phyloP scores from a whole-genome alignment of 176 grass and related monocot genomes.

The Triticum timopheevii region DNA sequence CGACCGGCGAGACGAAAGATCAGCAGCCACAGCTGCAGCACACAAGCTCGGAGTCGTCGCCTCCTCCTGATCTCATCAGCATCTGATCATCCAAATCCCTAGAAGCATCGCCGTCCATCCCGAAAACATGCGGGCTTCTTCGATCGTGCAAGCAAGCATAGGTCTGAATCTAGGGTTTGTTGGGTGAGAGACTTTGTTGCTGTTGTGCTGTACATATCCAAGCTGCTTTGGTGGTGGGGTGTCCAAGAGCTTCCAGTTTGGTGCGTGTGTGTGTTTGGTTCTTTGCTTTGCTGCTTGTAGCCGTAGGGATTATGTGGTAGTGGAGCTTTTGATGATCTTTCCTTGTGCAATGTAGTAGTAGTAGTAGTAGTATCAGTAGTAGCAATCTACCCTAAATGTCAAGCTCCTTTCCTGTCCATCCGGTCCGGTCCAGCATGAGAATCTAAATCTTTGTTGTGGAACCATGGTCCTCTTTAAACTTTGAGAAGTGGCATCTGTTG shows the following conservation, averaged over 20 bases:
- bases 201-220: conserved; percentile 49
- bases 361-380: neutral
- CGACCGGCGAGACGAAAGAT: conserved; percentile 25
- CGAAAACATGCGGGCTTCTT: neutral
- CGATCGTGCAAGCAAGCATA: neutral
- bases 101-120: neutral
- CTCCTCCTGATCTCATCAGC: conserved; percentile 74
- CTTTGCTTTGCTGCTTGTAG: conserved; percentile 47
- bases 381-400: neutral
- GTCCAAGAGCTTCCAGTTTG: conserved; percentile 26
- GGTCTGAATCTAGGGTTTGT: conserved; percentile 34
- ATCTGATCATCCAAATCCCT: conserved; percentile 46
- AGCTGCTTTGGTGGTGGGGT: conserved; percentile 20
- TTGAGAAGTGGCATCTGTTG: conserved; percentile 14
- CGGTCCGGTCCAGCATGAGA: conserved; percentile 1
- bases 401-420: conserved; percentile 25
- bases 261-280: neutral
- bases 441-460: conserved; percentile 36
- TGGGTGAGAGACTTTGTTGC: neutral
- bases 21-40: conserved; percentile 29
- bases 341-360: conserved; percentile 6
- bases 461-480: conserved; percentile 7
- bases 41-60: conserved; percentile 21
- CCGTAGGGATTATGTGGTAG: neutral
- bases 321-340: conserved; percentile 18